phyloP scores from a whole-genome alignment of 352 stramenopile species.

The Phytophthora megakarya region DNA sequence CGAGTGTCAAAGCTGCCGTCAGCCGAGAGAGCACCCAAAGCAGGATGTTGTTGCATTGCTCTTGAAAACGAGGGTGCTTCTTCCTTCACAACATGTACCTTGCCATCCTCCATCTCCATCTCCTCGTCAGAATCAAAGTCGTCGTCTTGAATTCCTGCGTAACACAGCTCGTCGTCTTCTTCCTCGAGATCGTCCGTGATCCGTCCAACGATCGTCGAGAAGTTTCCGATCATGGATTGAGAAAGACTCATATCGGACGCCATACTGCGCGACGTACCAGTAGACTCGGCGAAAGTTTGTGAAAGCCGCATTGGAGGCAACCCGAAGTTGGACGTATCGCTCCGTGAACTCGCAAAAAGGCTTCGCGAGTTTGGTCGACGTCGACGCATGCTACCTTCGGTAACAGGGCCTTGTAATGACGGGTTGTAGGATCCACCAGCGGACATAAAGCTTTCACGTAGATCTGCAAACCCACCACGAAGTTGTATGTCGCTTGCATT shows the following conservation, averaged over 20 bases:
- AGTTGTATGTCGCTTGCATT: slow-evolving; percentile 24
- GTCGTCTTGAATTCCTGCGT: slow-evolving; percentile 42
- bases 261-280: slow-evolving; percentile 37
- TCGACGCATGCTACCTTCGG: slow-evolving; percentile 27
- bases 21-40: slow-evolving; percentile 33
- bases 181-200: slow-evolving; percentile 70
- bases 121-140: slow-evolving; percentile 42
- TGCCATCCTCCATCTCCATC: slow-evolving; percentile 21
- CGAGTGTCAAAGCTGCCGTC: slow-evolving; percentile 41
- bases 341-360: slow-evolving; percentile 37
- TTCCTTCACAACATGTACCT: slow-evolving; percentile 22
- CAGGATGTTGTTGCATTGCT: slow-evolving; percentile 24
- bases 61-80: slow-evolving; percentile 18
- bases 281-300: slow-evolving; percentile 49
- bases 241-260: slow-evolving; percentile 73
- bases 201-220: slow-evolving; percentile 62
- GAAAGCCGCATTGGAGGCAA: slow-evolving; percentile 42
- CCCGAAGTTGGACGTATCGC: slow-evolving; percentile 43
- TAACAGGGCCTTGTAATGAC: slow-evolving; percentile 13
- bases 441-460: slow-evolving; percentile 47
- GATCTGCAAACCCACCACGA: slow-evolving; percentile 41
- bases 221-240: slow-evolving; percentile 76
- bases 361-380: slow-evolving; percentile 34
- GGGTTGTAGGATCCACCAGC: slow-evolving; percentile 22
- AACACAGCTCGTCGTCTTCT: slow-evolving; percentile 49